phyloP scores from a whole-genome alignment of 768 basidiomycete species.

The Chlorophyllum brunneum region DNA sequence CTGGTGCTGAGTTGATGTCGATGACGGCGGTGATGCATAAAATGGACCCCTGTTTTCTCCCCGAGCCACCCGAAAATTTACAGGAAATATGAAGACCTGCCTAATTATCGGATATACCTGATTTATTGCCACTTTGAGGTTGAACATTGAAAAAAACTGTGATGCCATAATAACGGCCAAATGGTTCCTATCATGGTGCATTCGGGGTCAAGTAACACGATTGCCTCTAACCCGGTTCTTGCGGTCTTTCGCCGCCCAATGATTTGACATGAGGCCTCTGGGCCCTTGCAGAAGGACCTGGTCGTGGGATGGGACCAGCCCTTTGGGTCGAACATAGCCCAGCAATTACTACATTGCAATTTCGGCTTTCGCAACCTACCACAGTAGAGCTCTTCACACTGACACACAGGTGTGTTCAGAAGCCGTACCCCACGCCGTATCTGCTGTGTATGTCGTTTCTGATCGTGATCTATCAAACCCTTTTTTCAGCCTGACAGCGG shows the following conservation, averaged over 20 bases:
- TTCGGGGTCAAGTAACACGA: background rate
- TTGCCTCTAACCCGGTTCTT: background rate
- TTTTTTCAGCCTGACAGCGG: constrained; percentile 8
- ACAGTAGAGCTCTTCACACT: background rate
- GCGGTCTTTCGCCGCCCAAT: constrained; percentile 1
- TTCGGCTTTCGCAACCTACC: background rate
- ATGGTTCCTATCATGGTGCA: background rate
- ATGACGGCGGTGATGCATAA: background rate
- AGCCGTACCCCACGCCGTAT: background rate
- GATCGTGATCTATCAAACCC: constrained; percentile 5
- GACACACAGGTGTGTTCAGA: background rate
- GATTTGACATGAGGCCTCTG: constrained; percentile 2
- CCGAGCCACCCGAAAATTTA: too few relatives aligned
- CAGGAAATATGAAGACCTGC: too few relatives aligned
- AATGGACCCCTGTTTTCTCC: too few relatives aligned
- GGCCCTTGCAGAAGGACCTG: background rate
- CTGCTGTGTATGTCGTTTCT: background rate
- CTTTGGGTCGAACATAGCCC: background rate
- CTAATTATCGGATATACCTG: too few relatives aligned
- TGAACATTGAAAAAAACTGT: too few relatives aligned
- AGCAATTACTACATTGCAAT: constrained; percentile 2
- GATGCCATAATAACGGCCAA: too few relatives aligned
- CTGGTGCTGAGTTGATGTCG: background rate
- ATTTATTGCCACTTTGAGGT: too few relatives aligned
- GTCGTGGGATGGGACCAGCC: background rate